Evolutionary conservation across 345 rosid species (phyloP).

Genomic region (Melaleuca alternifolia): DNA sequence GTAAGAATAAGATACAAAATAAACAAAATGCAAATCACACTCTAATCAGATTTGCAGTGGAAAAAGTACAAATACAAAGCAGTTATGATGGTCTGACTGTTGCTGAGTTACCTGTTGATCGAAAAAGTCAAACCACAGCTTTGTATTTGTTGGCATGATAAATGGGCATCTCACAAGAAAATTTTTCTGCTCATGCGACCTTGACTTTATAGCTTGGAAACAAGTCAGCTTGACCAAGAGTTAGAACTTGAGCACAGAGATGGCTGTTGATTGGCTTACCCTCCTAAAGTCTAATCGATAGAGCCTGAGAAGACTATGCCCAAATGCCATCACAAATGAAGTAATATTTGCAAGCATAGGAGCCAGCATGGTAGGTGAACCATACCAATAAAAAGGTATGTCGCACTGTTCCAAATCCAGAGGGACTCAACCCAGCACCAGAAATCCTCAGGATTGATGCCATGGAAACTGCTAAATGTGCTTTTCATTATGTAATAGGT

Average conservation of each 20-base stretch:
- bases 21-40: neutral
- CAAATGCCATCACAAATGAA: constrained; percentile 30
- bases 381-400: constrained; percentile 79
- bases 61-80: neutral
- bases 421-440: constrained; percentile 86
- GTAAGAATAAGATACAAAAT: neutral
- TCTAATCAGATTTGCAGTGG: neutral
- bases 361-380: constrained; percentile 66
- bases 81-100: neutral
- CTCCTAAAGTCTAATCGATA: neutral
- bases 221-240: neutral
- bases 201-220: neutral
- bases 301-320: neutral
- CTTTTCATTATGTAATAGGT: constrained; percentile 40
- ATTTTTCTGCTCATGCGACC: neutral
- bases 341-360: constrained; percentile 39
- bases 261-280: neutral
- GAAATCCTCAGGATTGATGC: constrained; percentile 45
- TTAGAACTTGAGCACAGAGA: neutral
- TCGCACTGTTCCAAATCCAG: constrained; percentile 94
- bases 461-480: constrained; percentile 27
- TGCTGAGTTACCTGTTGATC: neutral
- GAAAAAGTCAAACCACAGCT: neutral
- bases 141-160: too few relatives aligned
- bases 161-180: neutral